Evolutionary conservation across 129 eudicot species (phyloP).

Genomic region (Solidago caesia): DNA sequence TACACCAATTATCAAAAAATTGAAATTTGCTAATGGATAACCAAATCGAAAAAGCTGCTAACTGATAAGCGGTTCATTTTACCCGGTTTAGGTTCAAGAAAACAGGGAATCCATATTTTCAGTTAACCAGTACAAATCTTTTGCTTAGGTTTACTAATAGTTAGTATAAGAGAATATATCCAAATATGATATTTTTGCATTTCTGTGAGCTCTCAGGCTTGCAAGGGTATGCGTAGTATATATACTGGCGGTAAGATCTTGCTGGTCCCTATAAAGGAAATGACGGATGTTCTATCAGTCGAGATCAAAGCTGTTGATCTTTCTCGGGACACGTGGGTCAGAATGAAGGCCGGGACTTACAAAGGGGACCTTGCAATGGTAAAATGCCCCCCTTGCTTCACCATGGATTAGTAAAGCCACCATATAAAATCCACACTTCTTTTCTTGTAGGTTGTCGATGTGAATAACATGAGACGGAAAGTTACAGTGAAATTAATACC

Average conservation of each 20-base stretch:
- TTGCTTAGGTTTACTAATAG: background rate
- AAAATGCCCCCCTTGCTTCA: background rate
- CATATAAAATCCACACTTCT: background rate
- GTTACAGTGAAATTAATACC: conserved; percentile 89
- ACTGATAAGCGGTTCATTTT: background rate
- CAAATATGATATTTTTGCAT: conserved; percentile 10
- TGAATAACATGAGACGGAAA: conserved; percentile 82
- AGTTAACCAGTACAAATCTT: background rate
- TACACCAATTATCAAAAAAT: no score
- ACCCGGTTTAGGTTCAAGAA: background rate
- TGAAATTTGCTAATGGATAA: background rate
- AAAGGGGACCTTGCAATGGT: conserved; percentile 97
- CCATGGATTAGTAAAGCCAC: background rate
- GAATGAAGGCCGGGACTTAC: conserved; percentile 83
- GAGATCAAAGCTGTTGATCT: conserved; percentile 91
- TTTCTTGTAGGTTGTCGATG: conserved; percentile 61
- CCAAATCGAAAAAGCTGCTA: background rate
- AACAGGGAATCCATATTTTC: background rate
- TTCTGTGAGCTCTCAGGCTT: conserved; percentile 50
- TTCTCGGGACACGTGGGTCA: conserved; percentile 84
- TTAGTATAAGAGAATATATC: no score
- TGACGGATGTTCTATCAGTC: conserved; percentile 92
- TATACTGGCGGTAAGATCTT: conserved; percentile 53
- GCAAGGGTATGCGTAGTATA: conserved; percentile 89
- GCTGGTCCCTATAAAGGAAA: conserved; percentile 92